These are phyloP conservation scores for Hymenoscyphus repandus DNA, from an alignment of 2,329 filamentous ascomycete genomes.

Conservation along the genomic window DNA sequence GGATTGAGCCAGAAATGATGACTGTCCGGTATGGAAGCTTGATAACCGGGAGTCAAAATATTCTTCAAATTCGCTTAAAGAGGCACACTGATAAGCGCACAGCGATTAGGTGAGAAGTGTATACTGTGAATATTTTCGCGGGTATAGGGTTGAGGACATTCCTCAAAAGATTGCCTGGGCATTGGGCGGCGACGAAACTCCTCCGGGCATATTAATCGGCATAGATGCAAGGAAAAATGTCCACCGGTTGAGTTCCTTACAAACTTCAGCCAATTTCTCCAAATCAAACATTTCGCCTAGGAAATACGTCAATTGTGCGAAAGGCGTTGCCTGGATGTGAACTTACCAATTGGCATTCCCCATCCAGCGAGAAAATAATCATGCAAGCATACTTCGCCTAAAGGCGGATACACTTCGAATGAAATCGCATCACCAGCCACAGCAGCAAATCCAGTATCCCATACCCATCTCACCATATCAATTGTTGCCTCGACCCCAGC, in stretches of 20 bases:
- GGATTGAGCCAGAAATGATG: too few relatives aligned
- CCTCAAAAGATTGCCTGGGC: not conserved
- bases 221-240: not conserved
- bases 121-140: too few relatives aligned
- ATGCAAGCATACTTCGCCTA: not conserved
- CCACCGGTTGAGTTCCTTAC: not conserved
- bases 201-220: not conserved
- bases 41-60: too few relatives aligned
- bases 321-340: not conserved
- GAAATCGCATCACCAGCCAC: constrained; percentile 25
- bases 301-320: not conserved
- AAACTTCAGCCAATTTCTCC: not conserved
- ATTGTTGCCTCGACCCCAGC: not conserved
- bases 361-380: constrained; percentile 32
- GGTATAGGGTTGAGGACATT: too few relatives aligned
- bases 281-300: not conserved
- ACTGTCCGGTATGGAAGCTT: too few relatives aligned
- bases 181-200: not conserved
- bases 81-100: too few relatives aligned
- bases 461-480: constrained; percentile 21
- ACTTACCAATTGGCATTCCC: not conserved
- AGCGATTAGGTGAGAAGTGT: too few relatives aligned
- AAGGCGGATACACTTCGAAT: constrained; percentile 23
- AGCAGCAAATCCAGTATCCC: constrained; percentile 27
- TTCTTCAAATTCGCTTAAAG: too few relatives aligned